A percentile compares a stretch with the other conserved stretches of the same genome.
phyloP scores from a whole-genome alignment of 2,329 filamentous ascomycete genomes.

The Phymatotrichopsis omnivora region DNA sequence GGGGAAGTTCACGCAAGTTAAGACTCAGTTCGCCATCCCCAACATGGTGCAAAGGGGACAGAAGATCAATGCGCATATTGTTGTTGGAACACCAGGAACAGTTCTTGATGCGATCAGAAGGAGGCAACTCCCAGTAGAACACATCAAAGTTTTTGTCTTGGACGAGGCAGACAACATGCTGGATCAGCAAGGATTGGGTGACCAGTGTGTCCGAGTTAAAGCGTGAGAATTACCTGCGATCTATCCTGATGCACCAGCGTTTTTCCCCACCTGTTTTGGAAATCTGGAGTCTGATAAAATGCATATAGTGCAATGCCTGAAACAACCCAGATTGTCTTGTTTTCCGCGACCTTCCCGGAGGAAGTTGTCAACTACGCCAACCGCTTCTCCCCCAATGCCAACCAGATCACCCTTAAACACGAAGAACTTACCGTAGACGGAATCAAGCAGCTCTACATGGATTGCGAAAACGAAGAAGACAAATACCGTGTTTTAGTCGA shows the following conservation, averaged over 20 bases:
- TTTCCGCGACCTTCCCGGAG: slow-evolving; percentile 87
- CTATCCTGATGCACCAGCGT: background rate
- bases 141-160: slow-evolving; percentile 73
- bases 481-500: slow-evolving; percentile 86
- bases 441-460: slow-evolving; percentile 96
- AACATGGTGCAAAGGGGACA: slow-evolving; percentile 59
- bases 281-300: background rate
- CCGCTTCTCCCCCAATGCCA: slow-evolving; percentile 74
- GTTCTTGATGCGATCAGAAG: slow-evolving; percentile 77
- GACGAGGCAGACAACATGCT: slow-evolving; percentile 99
- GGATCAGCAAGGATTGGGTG: slow-evolving; percentile 86
- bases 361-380: slow-evolving; percentile 75
- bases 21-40: slow-evolving; percentile 73
- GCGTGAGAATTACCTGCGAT: slow-evolving; percentile 45
- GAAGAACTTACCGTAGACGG: slow-evolving; percentile 92
- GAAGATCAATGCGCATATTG: slow-evolving; percentile 62
- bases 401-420: slow-evolving; percentile 76
- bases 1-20: slow-evolving; percentile 65
- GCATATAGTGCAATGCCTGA: slow-evolving; percentile 59
- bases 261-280: slow-evolving; percentile 1
- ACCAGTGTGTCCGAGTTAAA: slow-evolving; percentile 89
- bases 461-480: slow-evolving; percentile 68
- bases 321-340: slow-evolving; percentile 76
- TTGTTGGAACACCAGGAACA: slow-evolving; percentile 90
- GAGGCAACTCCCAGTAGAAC: slow-evolving; percentile 58